phyloP scores from a whole-genome alignment of 1,284 basidiomycete genomes.

The Hymenochaete sp. region DNA sequence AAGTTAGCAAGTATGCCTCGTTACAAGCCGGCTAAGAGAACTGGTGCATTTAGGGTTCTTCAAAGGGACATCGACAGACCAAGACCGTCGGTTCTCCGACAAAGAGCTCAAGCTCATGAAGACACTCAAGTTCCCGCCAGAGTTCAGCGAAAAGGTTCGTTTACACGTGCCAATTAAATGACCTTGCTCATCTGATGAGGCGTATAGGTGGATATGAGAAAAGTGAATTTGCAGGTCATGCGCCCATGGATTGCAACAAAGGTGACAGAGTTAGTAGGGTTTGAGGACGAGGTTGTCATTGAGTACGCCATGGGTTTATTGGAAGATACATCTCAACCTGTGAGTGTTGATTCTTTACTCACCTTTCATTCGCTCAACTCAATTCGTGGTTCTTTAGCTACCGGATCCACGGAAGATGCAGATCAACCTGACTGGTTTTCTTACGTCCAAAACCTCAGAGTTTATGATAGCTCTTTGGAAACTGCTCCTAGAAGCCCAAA shows the following conservation, averaged over 20 bases:
- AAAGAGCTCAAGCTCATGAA: constrained; percentile 88
- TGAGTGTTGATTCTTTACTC: constrained; percentile 25
- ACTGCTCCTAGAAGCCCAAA: constrained; percentile 84
- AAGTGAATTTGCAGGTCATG: constrained; percentile 86
- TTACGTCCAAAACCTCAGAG: constrained; percentile 67
- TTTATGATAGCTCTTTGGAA: constrained; percentile 91
- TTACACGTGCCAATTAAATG: not conserved
- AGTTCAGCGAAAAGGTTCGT: constrained; percentile 80
- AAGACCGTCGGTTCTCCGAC: constrained; percentile 88
- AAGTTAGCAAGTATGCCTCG: not conserved
- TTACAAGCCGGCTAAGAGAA: not conserved
- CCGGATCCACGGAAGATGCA: constrained; percentile 95
- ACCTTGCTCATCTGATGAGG: not conserved
- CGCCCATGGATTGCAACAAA: constrained; percentile 92
- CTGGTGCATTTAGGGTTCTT: constrained; percentile 59
- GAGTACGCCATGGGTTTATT: constrained; percentile 93
- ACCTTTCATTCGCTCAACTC: not conserved
- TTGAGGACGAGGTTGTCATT: constrained; percentile 95
- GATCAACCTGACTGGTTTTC: constrained; percentile 87
- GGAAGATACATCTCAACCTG: constrained; percentile 79
- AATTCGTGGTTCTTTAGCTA: constrained; percentile 37
- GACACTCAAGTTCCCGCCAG: constrained; percentile 81
- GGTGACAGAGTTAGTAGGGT: constrained; percentile 80
- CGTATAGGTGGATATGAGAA: constrained; percentile 84
- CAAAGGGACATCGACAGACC: constrained; percentile 80